phyloP scores from a whole-genome alignment of 2,329 filamentous ascomycete species.

The Ascochyta clinopodiicola region DNA sequence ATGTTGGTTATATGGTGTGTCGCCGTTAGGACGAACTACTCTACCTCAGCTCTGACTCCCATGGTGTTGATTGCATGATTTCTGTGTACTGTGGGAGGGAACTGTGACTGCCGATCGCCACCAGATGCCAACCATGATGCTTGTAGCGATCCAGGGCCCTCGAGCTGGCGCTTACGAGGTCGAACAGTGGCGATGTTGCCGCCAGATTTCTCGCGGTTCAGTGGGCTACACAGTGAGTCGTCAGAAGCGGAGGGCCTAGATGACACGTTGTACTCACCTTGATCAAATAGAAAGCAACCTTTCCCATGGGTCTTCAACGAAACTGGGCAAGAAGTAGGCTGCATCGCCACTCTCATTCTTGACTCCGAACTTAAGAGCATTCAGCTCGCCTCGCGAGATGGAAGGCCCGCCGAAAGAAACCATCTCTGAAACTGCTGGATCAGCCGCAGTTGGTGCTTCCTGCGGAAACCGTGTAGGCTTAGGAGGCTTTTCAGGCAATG shows the following conservation, averaged over 20 bases:
- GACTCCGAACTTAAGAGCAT: constrained; percentile 49
- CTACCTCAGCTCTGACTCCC: neutral
- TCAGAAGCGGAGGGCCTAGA: neutral
- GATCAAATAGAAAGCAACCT: constrained; percentile 15
- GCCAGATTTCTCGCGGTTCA: neutral
- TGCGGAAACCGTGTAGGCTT: neutral
- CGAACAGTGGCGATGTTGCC: neutral
- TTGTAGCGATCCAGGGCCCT: neutral
- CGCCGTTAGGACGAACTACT: neutral
- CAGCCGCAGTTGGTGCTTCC: neutral
- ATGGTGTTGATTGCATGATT: neutral
- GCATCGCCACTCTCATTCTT: constrained; percentile 64
- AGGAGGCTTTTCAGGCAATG: constrained; percentile 29
- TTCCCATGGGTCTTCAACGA: constrained; percentile 76
- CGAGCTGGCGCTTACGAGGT: neutral
- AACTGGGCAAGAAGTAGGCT: constrained; percentile 72
- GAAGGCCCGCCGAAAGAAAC: constrained; percentile 41
- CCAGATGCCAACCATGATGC: neutral
- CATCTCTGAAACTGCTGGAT: constrained; percentile 18
- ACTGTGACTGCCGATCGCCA: no score
- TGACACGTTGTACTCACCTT: neutral
- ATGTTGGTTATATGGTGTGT: neutral
- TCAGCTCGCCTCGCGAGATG: constrained; percentile 39
- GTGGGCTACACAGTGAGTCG: neutral
- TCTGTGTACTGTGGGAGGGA: no score